Base-by-base conservation (phyloP, 805 yeast genomes). In the Yarrowia osloensis region DNA sequence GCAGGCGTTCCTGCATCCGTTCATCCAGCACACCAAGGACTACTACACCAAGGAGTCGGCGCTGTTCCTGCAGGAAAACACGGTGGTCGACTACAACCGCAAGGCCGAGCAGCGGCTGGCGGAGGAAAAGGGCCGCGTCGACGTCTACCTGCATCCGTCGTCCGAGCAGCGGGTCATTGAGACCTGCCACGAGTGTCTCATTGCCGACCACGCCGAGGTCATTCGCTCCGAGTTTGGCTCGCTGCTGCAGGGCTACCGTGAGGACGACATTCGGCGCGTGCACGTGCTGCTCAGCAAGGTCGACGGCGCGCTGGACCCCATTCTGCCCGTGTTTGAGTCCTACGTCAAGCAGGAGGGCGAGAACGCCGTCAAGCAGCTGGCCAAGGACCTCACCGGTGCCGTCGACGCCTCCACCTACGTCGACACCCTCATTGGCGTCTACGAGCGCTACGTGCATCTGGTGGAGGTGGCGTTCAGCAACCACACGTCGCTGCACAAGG, bases 11-110 rank as follows among this genome's bases (percentile, higher is more conserved):
- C 97, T 95, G 76, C 82, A 40, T 49, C 85, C 86, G 44, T 95
- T 91, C 75, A 81, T 95, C 70, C 86, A 84, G 26, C 87, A 85
- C 28, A 80, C 84, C 3, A 72, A 70, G 17, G 70, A 74, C 42
- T 91, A 87, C 75, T 91, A 90, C 77, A 79, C 81, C 24, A 80
- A 80, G 50, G 97, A 92, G 77, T 86, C 95, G 44, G 78, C 80
- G 19, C 82, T 81, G 49, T 92, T 87, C 75, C 80, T 95, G 68
- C 78, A 83, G 3, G 84, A 85, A 33, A 89, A 92, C 76, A 89
- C 91, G 70, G 94, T 94, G 59, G 94, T 93, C 26, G 97, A 91
- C 73, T 95, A 95, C 79, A 87, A 95, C 85, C 86, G 84, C 69
- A 90, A 88, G 76, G 97, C 97, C 44, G 92, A 90, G 72, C 83